Evolutionary conservation across 352 stramenopile genomes (phyloP).

Genomic region (Phytopythium chamaehyphon): DNA sequence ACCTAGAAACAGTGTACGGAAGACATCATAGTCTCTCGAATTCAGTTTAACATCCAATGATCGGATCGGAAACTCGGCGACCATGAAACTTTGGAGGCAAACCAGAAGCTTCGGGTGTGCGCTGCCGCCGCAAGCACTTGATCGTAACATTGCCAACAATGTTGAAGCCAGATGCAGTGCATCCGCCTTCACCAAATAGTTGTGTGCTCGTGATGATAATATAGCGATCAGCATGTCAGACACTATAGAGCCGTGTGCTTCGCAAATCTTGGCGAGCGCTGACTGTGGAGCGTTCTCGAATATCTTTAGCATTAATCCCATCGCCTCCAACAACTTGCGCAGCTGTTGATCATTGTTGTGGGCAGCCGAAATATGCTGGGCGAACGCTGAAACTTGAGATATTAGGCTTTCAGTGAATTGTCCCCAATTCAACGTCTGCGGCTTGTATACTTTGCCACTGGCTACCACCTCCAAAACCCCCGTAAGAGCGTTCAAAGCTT

Average conservation of each 20-base stretch:
- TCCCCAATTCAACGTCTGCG: slow-evolving; percentile 38
- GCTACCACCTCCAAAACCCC: slow-evolving; percentile 36
- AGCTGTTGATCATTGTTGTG: slow-evolving; percentile 20
- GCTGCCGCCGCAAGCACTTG: slow-evolving; percentile 4
- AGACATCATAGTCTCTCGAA: slow-evolving; percentile 67
- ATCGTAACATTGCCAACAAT: slow-evolving; percentile 18
- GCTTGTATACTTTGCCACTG: slow-evolving; percentile 24
- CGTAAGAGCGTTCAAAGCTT: slow-evolving; percentile 26
- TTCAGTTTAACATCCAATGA: slow-evolving; percentile 61
- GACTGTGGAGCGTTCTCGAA: slow-evolving; percentile 28
- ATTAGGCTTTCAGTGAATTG: slow-evolving; percentile 42
- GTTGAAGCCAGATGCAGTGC: slow-evolving; percentile 38
- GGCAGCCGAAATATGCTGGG: slow-evolving; percentile 18
- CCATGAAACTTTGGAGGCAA: slow-evolving; percentile 43
- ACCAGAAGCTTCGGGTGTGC: slow-evolving; percentile 19
- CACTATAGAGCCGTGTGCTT: slow-evolving; percentile 38
- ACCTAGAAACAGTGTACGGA: slow-evolving; percentile 43
- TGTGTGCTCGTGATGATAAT: slow-evolving; percentile 29
- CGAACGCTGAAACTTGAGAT: slow-evolving; percentile 35
- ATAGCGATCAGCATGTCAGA: slow-evolving; percentile 25
- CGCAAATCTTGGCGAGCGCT: slow-evolving; percentile 19
- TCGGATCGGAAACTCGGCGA: slow-evolving; percentile 71
- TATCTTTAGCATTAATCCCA: slow-evolving; percentile 40
- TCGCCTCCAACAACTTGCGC: slow-evolving; percentile 37
- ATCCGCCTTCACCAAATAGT: slow-evolving; percentile 61